Conservation (phyloP, 371 early-diverging fungal genomes). For the Choanephora cucurbitarum region DNA sequence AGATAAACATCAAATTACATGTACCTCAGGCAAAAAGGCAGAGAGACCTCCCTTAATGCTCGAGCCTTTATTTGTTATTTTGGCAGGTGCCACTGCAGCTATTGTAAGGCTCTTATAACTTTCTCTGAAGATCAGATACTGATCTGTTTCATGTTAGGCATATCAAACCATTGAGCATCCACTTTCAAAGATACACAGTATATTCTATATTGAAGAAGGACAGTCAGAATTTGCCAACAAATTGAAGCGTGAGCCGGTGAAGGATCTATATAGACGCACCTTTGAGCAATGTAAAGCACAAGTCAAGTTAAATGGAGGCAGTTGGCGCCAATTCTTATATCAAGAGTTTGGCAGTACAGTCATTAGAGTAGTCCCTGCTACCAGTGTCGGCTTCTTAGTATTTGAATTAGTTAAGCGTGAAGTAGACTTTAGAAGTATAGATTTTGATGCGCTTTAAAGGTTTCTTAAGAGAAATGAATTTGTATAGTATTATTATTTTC, state of each 20-base stretch:
- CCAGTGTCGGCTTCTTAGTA: slow-evolving; percentile 71
- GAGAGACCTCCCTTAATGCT: slow-evolving; percentile 57
- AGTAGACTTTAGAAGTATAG: slow-evolving; percentile 53
- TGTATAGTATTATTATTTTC: not conserved
- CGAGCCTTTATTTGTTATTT: slow-evolving; percentile 68
- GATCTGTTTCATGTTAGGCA: slow-evolving; percentile 39
- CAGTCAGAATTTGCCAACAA: slow-evolving; percentile 55
- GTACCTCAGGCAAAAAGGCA: slow-evolving; percentile 12
- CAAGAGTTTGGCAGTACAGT: slow-evolving; percentile 68
- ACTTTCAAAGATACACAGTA: slow-evolving; percentile 68
- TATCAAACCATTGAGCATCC: slow-evolving; percentile 79
- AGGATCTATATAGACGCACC: slow-evolving; percentile 53
- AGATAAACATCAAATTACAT: slow-evolving; percentile 9
- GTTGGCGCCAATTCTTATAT: slow-evolving; percentile 63
- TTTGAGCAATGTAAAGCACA: slow-evolving; percentile 56
- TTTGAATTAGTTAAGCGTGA: slow-evolving; percentile 74
- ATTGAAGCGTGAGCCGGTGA: slow-evolving; percentile 34
- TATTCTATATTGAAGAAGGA: slow-evolving; percentile 69
- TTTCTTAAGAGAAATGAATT: not conserved
- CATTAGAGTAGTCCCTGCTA: slow-evolving; percentile 70
- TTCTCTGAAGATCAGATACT: not conserved
- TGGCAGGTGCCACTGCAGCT: slow-evolving; percentile 75
- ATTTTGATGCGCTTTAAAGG: slow-evolving; percentile 31
- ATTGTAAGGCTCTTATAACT: slow-evolving; percentile 34
- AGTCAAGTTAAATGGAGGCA: slow-evolving; percentile 44